Conservation (phyloP, 2,329 filamentous ascomycete species). For the Thielaviopsis populi region DNA sequence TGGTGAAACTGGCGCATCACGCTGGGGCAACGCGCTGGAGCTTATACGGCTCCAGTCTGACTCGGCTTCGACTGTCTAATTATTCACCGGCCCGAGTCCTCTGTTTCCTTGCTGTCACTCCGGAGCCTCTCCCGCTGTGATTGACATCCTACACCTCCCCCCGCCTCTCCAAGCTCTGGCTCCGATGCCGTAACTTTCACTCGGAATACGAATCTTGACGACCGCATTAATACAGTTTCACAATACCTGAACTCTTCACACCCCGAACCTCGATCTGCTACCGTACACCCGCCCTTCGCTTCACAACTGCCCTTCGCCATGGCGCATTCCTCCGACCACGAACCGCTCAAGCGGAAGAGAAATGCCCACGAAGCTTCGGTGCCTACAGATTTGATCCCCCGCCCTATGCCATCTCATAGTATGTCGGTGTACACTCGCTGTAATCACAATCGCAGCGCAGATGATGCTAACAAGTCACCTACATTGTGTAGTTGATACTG, state of each 20-base stretch:
- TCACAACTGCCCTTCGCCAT: background rate
- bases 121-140: background rate
- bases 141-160: too few relatives aligned
- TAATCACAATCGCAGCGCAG: background rate
- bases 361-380: conserved; percentile 14
- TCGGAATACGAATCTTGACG: background rate
- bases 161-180: background rate
- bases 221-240: background rate
- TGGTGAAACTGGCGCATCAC: conserved; percentile 13
- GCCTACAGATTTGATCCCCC: conserved; percentile 14
- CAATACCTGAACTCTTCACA: background rate
- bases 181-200: background rate
- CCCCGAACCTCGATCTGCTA: background rate
- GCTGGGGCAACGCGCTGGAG: conserved; percentile 13
- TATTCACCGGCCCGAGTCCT: background rate
- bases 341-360: conserved; percentile 16
- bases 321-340: conserved; percentile 12
- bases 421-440: background rate
- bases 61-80: background rate
- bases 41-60: conserved; percentile 12
- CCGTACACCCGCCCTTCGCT: background rate
- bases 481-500: conserved; percentile 9
- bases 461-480: background rate
- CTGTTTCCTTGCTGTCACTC: background rate
- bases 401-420: conserved; percentile 14